Evolutionary conservation across 148 eudicot species (phyloP).

Genomic region (Dianthus caryophyllus): DNA sequence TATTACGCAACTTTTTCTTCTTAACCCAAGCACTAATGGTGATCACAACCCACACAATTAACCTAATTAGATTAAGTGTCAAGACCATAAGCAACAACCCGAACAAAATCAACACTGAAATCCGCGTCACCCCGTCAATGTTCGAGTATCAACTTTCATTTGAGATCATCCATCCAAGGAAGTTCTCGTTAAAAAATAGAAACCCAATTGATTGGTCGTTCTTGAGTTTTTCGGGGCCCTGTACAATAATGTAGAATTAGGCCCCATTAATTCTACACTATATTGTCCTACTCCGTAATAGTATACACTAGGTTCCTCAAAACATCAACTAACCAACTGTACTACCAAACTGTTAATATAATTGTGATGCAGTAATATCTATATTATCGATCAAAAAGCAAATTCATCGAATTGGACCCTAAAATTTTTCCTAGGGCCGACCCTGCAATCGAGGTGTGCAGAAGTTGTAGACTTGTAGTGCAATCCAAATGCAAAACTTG

Average conservation of each 20-base stretch:
- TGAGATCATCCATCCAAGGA: constrained; percentile 18
- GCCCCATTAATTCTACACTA: no score
- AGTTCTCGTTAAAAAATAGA: constrained; percentile 18
- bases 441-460: no score
- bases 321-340: no score
- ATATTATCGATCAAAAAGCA: no score
- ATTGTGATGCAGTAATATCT: no score
- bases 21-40: not conserved
- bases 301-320: no score
- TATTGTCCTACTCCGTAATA: no score
- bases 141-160: constrained; percentile 18
- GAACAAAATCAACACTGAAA: constrained; percentile 21
- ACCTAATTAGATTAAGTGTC: constrained; percentile 23
- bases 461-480: constrained; percentile 25
- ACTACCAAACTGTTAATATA: no score
- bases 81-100: constrained; percentile 13
- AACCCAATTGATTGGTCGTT: constrained; percentile 27
- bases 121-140: not conserved
- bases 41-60: constrained; percentile 16
- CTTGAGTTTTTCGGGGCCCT: no score
- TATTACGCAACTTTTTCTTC: constrained; percentile 3
- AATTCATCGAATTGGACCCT: no score
- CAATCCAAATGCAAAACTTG: constrained; percentile 26
- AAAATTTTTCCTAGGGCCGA: no score
- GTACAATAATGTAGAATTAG: no score